A percentile compares a stretch with the other conserved stretches of the same genome.
Conservation (phyloP, 371 early-diverging fungal genomes). For the Lichtheimia ramosa region DNA sequence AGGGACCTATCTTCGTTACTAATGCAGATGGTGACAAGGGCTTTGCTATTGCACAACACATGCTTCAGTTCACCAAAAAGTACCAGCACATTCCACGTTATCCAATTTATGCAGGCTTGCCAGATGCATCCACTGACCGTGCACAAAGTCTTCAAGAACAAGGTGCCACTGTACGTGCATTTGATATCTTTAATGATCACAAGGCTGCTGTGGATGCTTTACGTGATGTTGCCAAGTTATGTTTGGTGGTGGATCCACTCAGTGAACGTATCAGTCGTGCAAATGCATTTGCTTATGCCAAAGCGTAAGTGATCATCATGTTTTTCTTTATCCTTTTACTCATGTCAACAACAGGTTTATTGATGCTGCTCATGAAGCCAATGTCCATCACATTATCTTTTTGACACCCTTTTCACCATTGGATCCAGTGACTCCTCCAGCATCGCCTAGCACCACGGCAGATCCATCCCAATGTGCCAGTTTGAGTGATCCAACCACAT, state of each 20-base stretch:
- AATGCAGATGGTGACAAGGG: constrained; percentile 53
- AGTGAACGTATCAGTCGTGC: constrained; percentile 45
- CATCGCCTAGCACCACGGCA: constrained; percentile 12
- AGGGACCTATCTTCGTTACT: constrained; percentile 49
- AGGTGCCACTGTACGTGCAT: constrained; percentile 39
- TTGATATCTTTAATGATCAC: constrained; percentile 41
- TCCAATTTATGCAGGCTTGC: constrained; percentile 43
- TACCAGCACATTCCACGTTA: constrained; percentile 35
- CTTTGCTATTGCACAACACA: constrained; percentile 39
- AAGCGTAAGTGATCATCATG: constrained; percentile 33
- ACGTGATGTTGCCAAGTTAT: constrained; percentile 39
- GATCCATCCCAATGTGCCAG: constrained; percentile 12
- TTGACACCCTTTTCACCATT: constrained; percentile 44
- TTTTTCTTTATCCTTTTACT: background rate
- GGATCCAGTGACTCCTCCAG: constrained; percentile 32
- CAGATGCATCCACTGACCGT: constrained; percentile 36
- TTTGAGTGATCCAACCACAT: constrained; percentile 20
- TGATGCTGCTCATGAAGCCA: constrained; percentile 47
- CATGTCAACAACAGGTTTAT: constrained; percentile 29
- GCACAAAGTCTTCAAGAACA: constrained; percentile 28
- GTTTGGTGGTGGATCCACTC: constrained; percentile 45
- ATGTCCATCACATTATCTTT: constrained; percentile 48
- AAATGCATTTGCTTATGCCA: constrained; percentile 40
- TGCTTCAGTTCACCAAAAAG: constrained; percentile 36
- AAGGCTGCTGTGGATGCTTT: constrained; percentile 36